These are phyloP conservation scores for Trebouxiophyceae sp. DNA, from an alignment of 163 green algal species.

Conservation along the genomic window DNA sequence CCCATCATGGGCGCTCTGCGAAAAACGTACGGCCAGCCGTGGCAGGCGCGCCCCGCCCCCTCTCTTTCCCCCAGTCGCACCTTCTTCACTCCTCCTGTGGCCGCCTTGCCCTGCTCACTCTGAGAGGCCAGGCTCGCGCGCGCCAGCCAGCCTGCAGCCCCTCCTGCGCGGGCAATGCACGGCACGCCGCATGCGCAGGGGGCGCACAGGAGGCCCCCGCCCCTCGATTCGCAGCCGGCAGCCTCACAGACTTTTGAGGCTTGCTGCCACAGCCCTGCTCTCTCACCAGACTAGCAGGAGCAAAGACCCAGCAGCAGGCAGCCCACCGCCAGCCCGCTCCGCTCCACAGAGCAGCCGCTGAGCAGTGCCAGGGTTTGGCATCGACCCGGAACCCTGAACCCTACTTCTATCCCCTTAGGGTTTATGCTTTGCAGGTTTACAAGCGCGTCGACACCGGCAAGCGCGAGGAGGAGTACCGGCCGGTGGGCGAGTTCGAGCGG, in stretches of 20 bases:
- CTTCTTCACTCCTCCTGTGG: no score
- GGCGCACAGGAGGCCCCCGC: no score
- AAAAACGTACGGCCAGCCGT: constrained; percentile 26
- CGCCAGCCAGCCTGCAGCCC: no score
- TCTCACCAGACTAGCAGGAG: background rate
- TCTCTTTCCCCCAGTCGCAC: no score
- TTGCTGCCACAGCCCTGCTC: background rate
- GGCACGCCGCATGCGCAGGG: no score
- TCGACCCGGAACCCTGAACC: background rate
- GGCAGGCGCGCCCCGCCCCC: no score
- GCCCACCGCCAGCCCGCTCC: background rate
- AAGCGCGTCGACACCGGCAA: constrained; percentile 15
- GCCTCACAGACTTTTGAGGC: background rate
- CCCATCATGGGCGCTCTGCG: constrained; percentile 71
- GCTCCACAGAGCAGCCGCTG: background rate
- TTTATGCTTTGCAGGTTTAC: constrained; percentile 21
- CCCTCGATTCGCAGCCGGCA: no score
- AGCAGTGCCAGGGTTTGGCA: background rate
- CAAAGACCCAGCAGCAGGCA: background rate
- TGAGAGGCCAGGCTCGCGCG: no score
- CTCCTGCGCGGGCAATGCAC: no score
- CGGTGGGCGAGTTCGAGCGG: constrained; percentile 13
- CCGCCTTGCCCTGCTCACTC: no score
- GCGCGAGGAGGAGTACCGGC: constrained; percentile 19
- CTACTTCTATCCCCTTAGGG: no score